Evolutionary conservation across 2,329 filamentous ascomycete genomes (phyloP), one percentile per base, ranked within the genome.

Genomic region (Pseudogymnoascus sp.): DNA sequence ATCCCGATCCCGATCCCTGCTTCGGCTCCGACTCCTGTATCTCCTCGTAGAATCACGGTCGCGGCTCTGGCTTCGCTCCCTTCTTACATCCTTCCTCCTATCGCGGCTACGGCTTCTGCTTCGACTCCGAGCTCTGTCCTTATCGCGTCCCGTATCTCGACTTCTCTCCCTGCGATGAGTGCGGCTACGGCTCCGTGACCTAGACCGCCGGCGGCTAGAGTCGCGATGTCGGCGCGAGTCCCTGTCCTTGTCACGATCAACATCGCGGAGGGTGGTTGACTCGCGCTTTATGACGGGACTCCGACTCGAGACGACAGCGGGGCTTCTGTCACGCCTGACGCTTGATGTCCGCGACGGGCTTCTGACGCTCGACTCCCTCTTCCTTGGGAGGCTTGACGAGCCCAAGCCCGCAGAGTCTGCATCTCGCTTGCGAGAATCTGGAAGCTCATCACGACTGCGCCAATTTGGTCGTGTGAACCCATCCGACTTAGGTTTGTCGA

Each of bases 201-300:
- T 65, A n/a, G 47, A 38, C 44, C 62, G 63, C 24, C 65, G 60
- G 40, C 63, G 63, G 37, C 65, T 60, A 24, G 67, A 66, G 21
- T 65, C 64, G 33, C 63, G 64, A 26, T 70, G 67, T 35, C 70
- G 64, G 31, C 69, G 67, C 59, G 69, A 65, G 60, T 68, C 68
- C 14, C 61, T 63, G 33, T 63, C 64, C 37, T 63, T 44, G 6
- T 66, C 63, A 59, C 61, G 61, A 7, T 61, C 44, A 14, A 38
- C 29, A 38, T 66, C 59, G 11, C 59, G 29, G 26, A 40, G 60
- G 7, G 42, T 42, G 31, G 67, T 72, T 61, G 69, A 64, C 19
- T 69, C 68, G 14, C 69, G 65, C 62, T 70, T 71, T 16, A 53
- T 29, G 6, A 16, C 29, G 3, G 29, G 50, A 21, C 50, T 56